Percentiles rank a stretch among this genome's conserved stretches.
Evolutionary conservation across 1,284 basidiomycete species (phyloP).

Genomic region (Marasmius tenuissimus): DNA sequence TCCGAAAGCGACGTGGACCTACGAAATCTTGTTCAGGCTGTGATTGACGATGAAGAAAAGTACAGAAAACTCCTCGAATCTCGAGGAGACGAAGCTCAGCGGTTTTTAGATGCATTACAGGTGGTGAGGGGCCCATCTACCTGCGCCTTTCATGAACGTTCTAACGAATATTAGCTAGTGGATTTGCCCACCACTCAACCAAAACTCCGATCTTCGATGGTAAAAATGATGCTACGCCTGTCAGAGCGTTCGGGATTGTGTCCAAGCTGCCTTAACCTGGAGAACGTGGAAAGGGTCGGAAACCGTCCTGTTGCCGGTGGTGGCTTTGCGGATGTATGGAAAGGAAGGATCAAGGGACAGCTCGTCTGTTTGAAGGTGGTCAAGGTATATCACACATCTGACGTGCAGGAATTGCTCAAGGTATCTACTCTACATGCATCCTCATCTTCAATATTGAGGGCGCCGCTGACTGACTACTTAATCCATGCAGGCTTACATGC

Average conservation of each 20-base stretch:
- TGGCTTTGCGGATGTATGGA: conserved; percentile 8
- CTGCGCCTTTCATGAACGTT: not conserved
- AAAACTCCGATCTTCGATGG: not conserved
- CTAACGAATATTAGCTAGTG: not conserved
- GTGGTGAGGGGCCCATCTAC: not conserved
- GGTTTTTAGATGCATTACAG: not conserved
- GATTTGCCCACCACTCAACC: not conserved
- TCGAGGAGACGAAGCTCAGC: not conserved
- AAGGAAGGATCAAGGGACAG: not conserved
- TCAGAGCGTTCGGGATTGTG: not conserved
- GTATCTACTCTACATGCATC: not conserved
- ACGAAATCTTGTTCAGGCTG: too few relatives aligned
- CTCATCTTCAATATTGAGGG: not conserved
- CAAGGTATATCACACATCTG: not conserved
- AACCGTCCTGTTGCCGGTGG: not conserved
- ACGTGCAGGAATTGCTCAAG: not conserved
- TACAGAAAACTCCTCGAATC: too few relatives aligned
- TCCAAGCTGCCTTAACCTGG: conserved; percentile 1
- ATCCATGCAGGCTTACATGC: not conserved
- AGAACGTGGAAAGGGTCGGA: conserved; percentile 3
- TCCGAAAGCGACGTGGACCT: too few relatives aligned
- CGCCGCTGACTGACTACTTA: conserved; percentile 28
- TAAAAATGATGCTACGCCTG: not conserved
- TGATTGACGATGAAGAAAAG: too few relatives aligned
- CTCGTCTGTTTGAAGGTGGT: conserved; percentile 4